Conservation (phyloP, 441 rosid species). For the Biscutella auriculata region DNA sequence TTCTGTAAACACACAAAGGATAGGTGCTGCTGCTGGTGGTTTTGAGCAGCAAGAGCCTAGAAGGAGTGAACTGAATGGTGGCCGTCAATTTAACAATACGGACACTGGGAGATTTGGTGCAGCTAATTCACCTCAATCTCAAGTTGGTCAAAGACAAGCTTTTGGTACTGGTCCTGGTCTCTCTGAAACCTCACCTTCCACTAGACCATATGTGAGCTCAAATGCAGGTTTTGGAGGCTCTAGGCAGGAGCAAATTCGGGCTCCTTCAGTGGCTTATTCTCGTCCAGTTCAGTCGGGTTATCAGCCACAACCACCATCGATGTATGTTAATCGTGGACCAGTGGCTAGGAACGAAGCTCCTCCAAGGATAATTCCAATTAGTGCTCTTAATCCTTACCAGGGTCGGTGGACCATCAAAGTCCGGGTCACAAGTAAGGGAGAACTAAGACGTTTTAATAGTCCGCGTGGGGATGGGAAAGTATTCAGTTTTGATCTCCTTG, state of each 20-base stretch:
- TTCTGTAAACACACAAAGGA: conserved; percentile 16
- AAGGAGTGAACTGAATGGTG: conserved; percentile 26
- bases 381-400: conserved; percentile 74
- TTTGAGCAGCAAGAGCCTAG: conserved; percentile 33
- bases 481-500: conserved; percentile 82
- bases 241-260: conserved; percentile 29
- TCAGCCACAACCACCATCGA: conserved; percentile 44
- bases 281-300: conserved; percentile 27
- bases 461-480: conserved; percentile 77
- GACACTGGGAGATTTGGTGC: conserved; percentile 18
- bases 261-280: conserved; percentile 21
- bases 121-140: conserved; percentile 23
- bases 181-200: conserved; percentile 26
- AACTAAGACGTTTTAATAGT: conserved; percentile 56
- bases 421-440: conserved; percentile 69
- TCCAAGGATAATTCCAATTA: conserved; percentile 52
- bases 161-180: conserved; percentile 12
- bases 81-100: too few relatives aligned
- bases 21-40: too few relatives aligned
- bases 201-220: conserved; percentile 25
- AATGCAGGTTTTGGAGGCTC: conserved; percentile 24
- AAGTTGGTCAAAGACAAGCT: conserved; percentile 13
- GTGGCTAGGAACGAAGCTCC: conserved; percentile 57
- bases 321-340: conserved; percentile 55
- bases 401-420: conserved; percentile 86